These are phyloP conservation scores for Solanum corneliomulleri DNA, from an alignment of 257 asterid species.

Conservation along the genomic window DNA sequence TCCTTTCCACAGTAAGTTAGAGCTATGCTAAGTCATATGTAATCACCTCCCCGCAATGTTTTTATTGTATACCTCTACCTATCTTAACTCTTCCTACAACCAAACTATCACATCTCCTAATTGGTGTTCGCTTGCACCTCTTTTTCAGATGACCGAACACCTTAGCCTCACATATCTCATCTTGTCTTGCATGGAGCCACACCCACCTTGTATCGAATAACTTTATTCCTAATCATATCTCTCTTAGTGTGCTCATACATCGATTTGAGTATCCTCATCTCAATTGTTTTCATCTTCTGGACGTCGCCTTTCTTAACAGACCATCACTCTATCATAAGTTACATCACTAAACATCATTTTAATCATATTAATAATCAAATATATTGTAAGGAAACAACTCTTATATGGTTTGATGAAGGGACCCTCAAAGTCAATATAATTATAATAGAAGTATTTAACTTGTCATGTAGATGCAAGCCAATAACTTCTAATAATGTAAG, in stretches of 20 bases:
- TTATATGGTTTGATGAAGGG: not conserved
- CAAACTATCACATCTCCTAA: not conserved
- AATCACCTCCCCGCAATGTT: too few relatives aligned
- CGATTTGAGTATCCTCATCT: not conserved
- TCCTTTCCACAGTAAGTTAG: not conserved
- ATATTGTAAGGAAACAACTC: not conserved
- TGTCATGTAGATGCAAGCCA: not conserved
- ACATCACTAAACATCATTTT: not conserved
- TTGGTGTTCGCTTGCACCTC: not conserved
- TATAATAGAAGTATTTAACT: not conserved
- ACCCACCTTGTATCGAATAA: not conserved
- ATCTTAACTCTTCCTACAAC: not conserved
- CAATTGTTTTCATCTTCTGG: not conserved
- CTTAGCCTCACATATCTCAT: not conserved
- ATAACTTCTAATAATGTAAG: not conserved
- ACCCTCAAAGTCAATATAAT: not conserved
- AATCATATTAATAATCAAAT: not conserved
- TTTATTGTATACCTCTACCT: not conserved
- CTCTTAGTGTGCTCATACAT: not conserved
- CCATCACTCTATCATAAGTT: not conserved
- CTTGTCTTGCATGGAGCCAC: not conserved
- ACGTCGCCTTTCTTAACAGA: rapidly evolving
- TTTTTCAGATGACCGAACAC: not conserved
- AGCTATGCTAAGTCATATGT: not conserved
- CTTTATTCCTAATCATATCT: too few relatives aligned